A percentile compares a stretch with the other conserved stretches of the same genome.
phyloP scores from a whole-genome alignment of 1,139 yeast species.

The Protomyces lactucae-debilis region DNA sequence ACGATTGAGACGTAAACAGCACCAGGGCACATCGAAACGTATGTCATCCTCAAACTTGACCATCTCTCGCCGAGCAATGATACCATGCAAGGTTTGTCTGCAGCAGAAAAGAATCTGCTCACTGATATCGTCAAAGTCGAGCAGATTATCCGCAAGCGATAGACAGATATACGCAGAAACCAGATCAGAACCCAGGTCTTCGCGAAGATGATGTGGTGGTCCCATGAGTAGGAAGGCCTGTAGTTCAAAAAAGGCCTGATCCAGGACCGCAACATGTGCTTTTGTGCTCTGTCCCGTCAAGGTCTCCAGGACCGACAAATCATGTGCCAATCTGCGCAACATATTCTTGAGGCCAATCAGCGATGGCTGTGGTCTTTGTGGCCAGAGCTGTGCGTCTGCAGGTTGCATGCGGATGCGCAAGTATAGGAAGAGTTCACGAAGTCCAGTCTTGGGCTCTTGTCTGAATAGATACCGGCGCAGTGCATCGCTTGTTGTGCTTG shows the following conservation, averaged over 20 bases:
- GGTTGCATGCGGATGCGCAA: slow-evolving; percentile 4
- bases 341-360: slow-evolving; percentile 18
- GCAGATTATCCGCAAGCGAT: not conserved
- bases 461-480: slow-evolving; percentile 2
- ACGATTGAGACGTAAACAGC: not conserved
- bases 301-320: slow-evolving; percentile 4
- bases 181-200: slow-evolving; percentile 8
- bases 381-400: slow-evolving; percentile 13
- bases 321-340: slow-evolving; percentile 8
- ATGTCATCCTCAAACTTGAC: slow-evolving; percentile 4
- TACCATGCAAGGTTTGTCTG: not conserved
- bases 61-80: not conserved
- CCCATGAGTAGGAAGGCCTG: slow-evolving; percentile 4
- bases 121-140: not conserved
- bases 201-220: slow-evolving; percentile 13
- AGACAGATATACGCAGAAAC: slow-evolving; percentile 12
- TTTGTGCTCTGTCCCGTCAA: slow-evolving; percentile 2
- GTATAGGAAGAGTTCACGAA: slow-evolving; percentile 7
- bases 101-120: slow-evolving; percentile 9
- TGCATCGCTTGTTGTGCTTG: not conserved
- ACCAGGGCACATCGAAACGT: not conserved
- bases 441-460: slow-evolving; percentile 12
- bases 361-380: slow-evolving; percentile 11
- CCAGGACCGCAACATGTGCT: not conserved
- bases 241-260: slow-evolving; percentile 14